A percentile compares a stretch with the other conserved stretches of the same genome.
These are phyloP conservation scores for Colletotrichum higginsianum DNA, from an alignment of 2,329 filamentous ascomycete species.

Conservation along the genomic window DNA sequence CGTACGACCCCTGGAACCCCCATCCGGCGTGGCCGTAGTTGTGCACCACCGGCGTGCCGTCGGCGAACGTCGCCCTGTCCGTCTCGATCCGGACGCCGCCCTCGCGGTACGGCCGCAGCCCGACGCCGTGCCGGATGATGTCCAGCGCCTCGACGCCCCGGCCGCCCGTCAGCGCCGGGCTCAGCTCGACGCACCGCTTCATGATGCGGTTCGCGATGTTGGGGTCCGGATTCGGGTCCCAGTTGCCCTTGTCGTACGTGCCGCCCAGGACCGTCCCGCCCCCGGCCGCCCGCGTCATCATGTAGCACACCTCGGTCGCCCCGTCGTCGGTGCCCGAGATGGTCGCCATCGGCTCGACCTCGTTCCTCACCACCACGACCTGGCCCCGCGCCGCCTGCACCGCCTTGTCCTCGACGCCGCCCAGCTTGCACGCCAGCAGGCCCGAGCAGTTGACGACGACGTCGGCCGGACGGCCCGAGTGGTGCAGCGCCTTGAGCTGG, in stretches of 20 bases:
- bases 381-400: conserved; percentile 79
- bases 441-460: conserved; percentile 81
- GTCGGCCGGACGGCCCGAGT: conserved; percentile 71
- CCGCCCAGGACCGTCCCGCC: conserved; percentile 92
- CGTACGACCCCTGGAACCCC: conserved; percentile 81
- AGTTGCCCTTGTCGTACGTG: conserved; percentile 83
- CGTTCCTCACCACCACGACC: conserved; percentile 86
- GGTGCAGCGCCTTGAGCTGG: conserved; percentile 71
- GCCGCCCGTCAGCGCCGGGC: conserved; percentile 75
- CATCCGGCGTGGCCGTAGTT: conserved; percentile 86
- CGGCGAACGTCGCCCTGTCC: conserved; percentile 70
- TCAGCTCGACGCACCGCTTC: conserved; percentile 78
- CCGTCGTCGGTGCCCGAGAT: conserved; percentile 82
- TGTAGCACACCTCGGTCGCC: conserved; percentile 80
- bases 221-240: conserved; percentile 84
- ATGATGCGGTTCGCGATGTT: conserved; percentile 88
- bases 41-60: conserved; percentile 78
- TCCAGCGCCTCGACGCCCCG: conserved; percentile 81
- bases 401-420: conserved; percentile 76
- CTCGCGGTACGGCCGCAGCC: conserved; percentile 81
- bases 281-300: conserved; percentile 85
- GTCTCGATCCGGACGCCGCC: conserved; percentile 83
- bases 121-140: conserved; percentile 86
- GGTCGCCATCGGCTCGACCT: conserved; percentile 78
- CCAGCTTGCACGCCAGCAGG: conserved; percentile 74